A percentile compares a stretch with the other conserved stretches of the same genome.
phyloP scores from a whole-genome alignment of 495 filamentous ascomycete genomes.

The Glarea lozoyensis region DNA sequence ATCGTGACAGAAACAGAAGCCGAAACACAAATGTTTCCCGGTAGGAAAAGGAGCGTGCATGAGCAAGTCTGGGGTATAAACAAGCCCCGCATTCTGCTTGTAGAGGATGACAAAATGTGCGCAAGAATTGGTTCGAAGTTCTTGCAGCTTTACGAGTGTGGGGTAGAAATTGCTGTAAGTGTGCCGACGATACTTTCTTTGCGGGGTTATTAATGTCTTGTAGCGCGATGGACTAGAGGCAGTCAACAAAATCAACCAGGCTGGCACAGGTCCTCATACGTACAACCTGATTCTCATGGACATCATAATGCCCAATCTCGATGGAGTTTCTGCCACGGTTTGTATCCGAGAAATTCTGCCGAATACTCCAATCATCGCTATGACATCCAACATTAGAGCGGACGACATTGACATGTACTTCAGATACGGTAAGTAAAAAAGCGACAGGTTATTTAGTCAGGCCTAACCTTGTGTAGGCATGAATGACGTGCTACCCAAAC shows the following conservation, averaged over 20 bases:
- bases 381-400: conserved; percentile 96
- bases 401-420: conserved; percentile 98
- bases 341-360: conserved; percentile 84
- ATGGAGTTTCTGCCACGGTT: conserved; percentile 90
- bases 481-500: conserved; percentile 96
- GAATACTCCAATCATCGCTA: conserved; percentile 85
- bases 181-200: neutral
- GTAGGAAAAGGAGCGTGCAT: conserved; percentile 26
- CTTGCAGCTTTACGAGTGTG: conserved; percentile 76
- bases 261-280: conserved; percentile 54
- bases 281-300: conserved; percentile 98
- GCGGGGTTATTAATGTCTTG: conserved; percentile 6
- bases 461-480: conserved; percentile 56
- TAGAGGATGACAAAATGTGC: conserved; percentile 94
- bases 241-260: conserved; percentile 80
- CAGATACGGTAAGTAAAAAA: conserved; percentile 85
- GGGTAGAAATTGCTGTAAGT: conserved; percentile 87
- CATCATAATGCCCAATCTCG: conserved; percentile 96
- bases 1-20: conserved; percentile 14
- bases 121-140: conserved; percentile 92
- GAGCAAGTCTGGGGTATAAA: conserved; percentile 73
- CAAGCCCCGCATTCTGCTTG: conserved; percentile 78
- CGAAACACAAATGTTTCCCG: conserved; percentile 3
- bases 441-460: no score
- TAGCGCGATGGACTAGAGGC: conserved; percentile 88